phyloP scores from a whole-genome alignment of 2,329 filamentous ascomycete species.

The Gyromitra esculenta region DNA sequence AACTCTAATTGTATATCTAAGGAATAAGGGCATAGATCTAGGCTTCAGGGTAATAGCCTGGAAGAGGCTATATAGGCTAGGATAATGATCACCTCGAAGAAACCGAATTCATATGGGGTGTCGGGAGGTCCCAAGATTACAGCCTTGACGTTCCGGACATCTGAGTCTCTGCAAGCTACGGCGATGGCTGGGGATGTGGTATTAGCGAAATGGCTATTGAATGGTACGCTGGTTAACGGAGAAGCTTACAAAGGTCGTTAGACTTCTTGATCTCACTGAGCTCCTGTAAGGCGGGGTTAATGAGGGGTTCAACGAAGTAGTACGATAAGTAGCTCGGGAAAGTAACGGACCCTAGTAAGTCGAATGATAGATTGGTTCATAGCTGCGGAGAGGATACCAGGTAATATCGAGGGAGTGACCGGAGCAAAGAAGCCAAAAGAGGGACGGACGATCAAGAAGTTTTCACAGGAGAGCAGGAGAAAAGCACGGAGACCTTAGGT shows the following conservation, averaged over 20 bases:
- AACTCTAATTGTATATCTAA: constrained; percentile 25
- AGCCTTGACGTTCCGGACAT: constrained; percentile 87
- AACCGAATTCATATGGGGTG: constrained; percentile 95
- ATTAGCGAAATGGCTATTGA: constrained; percentile 39
- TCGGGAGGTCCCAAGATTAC: constrained; percentile 92
- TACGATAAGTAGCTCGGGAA: constrained; percentile 46
- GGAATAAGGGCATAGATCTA: constrained; percentile 22
- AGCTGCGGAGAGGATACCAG: constrained; percentile 63
- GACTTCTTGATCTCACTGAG: constrained; percentile 84
- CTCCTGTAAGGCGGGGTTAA: constrained; percentile 68
- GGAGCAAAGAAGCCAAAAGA: constrained; percentile 28
- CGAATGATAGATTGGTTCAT: constrained; percentile 87
- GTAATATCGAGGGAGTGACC: constrained; percentile 21
- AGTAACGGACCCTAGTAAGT: constrained; percentile 76
- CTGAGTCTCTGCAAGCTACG: constrained; percentile 84
- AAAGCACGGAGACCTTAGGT: constrained; percentile 35
- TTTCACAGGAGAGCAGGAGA: constrained; percentile 25
- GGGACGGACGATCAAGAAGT: constrained; percentile 35
- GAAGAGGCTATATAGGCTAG: constrained; percentile 29
- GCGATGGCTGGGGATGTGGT: constrained; percentile 72
- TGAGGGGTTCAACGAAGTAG: constrained; percentile 45
- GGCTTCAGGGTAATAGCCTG: background rate
- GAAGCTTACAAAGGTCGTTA: constrained; percentile 78
- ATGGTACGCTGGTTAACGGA: constrained; percentile 4
- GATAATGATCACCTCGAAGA: constrained; percentile 78